These are phyloP conservation scores for Allium sativum DNA, from an alignment of 106 monocot species.

Conservation along the genomic window DNA sequence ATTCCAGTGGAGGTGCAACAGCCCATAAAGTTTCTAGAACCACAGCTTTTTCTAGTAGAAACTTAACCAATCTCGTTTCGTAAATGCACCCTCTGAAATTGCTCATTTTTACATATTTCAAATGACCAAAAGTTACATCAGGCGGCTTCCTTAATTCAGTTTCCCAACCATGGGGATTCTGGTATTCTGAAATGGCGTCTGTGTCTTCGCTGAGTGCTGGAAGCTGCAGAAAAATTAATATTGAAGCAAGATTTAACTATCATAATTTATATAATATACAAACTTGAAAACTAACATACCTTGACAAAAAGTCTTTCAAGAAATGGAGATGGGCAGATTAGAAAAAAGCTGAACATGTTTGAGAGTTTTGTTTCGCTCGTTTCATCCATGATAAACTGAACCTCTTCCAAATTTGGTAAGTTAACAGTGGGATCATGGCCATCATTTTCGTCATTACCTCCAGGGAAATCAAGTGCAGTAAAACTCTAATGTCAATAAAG, in stretches of 20 bases:
- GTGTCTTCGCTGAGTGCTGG: not conserved
- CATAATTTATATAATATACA: not conserved
- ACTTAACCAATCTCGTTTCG: slow-evolving; percentile 32
- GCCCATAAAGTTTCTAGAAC: slow-evolving; percentile 23
- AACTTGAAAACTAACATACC: slow-evolving; percentile 5
- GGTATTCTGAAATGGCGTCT: not conserved
- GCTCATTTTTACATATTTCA: slow-evolving; percentile 28
- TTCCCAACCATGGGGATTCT: not conserved
- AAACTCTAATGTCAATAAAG: not conserved
- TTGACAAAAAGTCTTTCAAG: slow-evolving; percentile 34
- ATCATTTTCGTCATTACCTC: no score
- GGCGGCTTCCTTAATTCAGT: not conserved
- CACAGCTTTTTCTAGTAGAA: slow-evolving; percentile 34
- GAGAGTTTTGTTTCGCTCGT: slow-evolving; percentile 12
- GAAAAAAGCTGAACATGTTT: slow-evolving; percentile 19
- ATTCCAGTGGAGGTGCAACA: slow-evolving; percentile 10
- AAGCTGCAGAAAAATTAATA: slow-evolving; percentile 11
- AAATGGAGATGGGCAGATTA: slow-evolving; percentile 20
- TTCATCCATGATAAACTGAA: slow-evolving; percentile 23
- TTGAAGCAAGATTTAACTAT: not conserved
- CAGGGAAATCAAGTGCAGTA: not conserved
- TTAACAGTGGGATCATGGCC: no score
- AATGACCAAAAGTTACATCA: slow-evolving; percentile 13
- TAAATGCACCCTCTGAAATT: slow-evolving; percentile 27
- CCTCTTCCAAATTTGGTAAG: slow-evolving; percentile 25